phyloP scores from a whole-genome alignment of 306 rosid species.

The Cajanus cajan region DNA sequence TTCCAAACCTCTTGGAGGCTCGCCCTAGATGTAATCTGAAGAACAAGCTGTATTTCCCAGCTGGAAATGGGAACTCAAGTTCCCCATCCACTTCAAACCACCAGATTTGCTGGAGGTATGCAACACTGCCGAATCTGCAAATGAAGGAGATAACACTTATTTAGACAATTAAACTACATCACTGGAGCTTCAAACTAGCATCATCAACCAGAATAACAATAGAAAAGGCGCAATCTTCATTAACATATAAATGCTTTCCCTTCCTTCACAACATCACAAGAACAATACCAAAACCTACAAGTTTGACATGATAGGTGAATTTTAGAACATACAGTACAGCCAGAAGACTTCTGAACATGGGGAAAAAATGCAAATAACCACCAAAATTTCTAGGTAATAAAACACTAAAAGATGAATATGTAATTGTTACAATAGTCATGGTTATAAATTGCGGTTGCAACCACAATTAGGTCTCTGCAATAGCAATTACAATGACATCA shows the following conservation, averaged over 20 bases:
- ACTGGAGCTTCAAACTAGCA: neutral
- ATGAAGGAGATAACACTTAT: constrained; percentile 5
- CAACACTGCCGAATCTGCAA: constrained; percentile 62
- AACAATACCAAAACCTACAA: constrained; percentile 1
- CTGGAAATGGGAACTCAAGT: constrained; percentile 88
- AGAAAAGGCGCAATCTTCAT: neutral
- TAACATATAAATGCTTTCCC: neutral
- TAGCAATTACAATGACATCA: neutral
- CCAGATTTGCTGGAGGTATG: constrained; percentile 95
- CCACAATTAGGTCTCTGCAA: neutral
- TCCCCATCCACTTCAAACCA: constrained; percentile 99
- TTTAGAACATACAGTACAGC: neutral
- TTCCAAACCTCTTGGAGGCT: constrained; percentile 71
- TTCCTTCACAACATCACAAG: constrained; percentile 15
- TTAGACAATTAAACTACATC: neutral
- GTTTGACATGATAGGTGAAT: neutral
- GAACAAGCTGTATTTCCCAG: constrained; percentile 76
- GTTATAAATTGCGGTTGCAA: neutral
- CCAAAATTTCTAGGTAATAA: neutral
- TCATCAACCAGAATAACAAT: constrained; percentile 6
- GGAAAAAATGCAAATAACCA: neutral
- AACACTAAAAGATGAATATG: neutral
- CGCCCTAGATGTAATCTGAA: constrained; percentile 76
- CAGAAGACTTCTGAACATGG: constrained; percentile 1
- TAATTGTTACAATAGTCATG: neutral